These are phyloP conservation scores for Aspergillus sp. DNA, from an alignment of 2,329 filamentous ascomycete genomes.

Conservation along the genomic window DNA sequence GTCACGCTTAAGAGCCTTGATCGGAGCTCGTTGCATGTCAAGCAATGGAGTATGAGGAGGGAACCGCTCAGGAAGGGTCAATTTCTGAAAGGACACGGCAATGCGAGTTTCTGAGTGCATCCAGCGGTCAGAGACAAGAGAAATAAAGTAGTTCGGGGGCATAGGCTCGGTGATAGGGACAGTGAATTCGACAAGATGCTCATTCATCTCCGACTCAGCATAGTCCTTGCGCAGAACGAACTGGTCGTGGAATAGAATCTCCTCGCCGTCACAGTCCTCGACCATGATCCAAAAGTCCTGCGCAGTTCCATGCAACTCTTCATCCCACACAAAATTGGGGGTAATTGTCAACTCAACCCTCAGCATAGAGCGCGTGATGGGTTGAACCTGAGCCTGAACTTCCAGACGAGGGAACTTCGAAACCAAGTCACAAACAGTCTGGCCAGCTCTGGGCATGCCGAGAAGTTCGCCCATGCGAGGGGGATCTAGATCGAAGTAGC, in stretches of 20 bases:
- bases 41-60: slow-evolving; percentile 89
- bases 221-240: slow-evolving; percentile 91
- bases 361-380: slow-evolving; percentile 90
- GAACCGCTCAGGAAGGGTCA: slow-evolving; percentile 93
- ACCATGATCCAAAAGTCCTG: slow-evolving; percentile 97
- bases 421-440: slow-evolving; percentile 80
- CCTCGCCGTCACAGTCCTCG: slow-evolving; percentile 95
- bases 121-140: slow-evolving; percentile 91
- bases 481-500: slow-evolving; percentile 93
- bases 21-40: slow-evolving; percentile 86
- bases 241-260: slow-evolving; percentile 91
- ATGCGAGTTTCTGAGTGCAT: slow-evolving; percentile 97
- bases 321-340: slow-evolving; percentile 95
- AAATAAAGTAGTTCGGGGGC: slow-evolving; percentile 98
- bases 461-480: slow-evolving; percentile 94
- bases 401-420: slow-evolving; percentile 92
- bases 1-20: slow-evolving; percentile 81
- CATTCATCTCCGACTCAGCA: slow-evolving; percentile 78
- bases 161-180: slow-evolving; percentile 96
- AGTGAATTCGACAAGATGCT: slow-evolving; percentile 94
- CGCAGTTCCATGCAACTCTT: slow-evolving; percentile 77
- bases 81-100: slow-evolving; percentile 90
- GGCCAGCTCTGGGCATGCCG: slow-evolving; percentile 84
- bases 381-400: slow-evolving; percentile 89
- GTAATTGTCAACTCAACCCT: slow-evolving; percentile 87